phyloP scores from a whole-genome alignment of 306 rosid genomes.

The Mimosa bimucronata region DNA sequence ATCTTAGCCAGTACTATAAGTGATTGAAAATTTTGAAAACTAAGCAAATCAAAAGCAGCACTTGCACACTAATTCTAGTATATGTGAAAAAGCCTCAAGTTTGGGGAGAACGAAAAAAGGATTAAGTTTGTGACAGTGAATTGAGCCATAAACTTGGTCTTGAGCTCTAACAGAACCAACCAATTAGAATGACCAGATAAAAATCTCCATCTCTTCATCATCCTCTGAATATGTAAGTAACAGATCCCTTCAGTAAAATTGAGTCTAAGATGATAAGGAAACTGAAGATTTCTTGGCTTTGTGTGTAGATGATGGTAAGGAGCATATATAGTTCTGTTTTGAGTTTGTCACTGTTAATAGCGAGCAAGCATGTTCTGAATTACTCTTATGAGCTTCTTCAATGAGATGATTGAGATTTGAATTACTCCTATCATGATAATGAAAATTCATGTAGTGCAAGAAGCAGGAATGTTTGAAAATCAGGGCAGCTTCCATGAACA shows the following conservation, averaged over 20 bases:
- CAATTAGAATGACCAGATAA: constrained; percentile 36
- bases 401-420: constrained; percentile 12
- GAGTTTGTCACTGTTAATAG: constrained; percentile 1
- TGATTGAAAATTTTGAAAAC: constrained; percentile 42
- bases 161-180: constrained; percentile 32
- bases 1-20: constrained; percentile 23
- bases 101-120: not conserved
- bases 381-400: not conserved
- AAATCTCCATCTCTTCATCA: constrained; percentile 59
- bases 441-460: not conserved
- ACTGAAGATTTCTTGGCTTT: not conserved
- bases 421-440: not conserved
- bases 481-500: constrained; percentile 49
- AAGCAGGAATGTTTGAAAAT: constrained; percentile 53
- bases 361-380: constrained; percentile 4
- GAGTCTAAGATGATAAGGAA: not conserved
- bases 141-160: not conserved
- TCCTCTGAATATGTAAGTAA: constrained; percentile 80
- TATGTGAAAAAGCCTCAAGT: not conserved
- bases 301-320: constrained; percentile 11
- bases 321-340: constrained; percentile 15
- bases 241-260: constrained; percentile 31
- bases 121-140: not conserved
- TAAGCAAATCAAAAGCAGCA: constrained; percentile 36
- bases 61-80: constrained; percentile 38